phyloP scores from a whole-genome alignment of 306 rosid species.

The Pyrus bretschneideri region DNA sequence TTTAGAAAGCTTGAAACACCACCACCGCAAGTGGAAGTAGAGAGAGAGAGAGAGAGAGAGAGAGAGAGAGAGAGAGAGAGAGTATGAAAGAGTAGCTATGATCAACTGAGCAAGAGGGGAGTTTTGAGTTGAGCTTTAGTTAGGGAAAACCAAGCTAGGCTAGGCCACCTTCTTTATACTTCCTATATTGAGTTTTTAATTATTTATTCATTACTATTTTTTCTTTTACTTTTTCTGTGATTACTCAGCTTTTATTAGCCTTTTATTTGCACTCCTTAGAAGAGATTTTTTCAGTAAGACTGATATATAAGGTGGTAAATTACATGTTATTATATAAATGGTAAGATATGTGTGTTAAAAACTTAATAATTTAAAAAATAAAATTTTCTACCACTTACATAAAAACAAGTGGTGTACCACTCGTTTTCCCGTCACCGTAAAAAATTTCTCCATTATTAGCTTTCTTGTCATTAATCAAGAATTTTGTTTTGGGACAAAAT shows the following conservation, averaged over 20 bases:
- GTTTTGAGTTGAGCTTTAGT: slow-evolving; percentile 30
- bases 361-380: too few relatives aligned
- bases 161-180: slow-evolving; percentile 60
- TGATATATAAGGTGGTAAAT: rapidly evolving
- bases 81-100: background rate
- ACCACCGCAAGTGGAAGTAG: background rate
- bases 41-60: background rate
- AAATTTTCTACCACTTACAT: too few relatives aligned
- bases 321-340: too few relatives aligned
- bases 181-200: slow-evolving; percentile 16
- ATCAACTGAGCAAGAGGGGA: background rate
- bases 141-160: slow-evolving; percentile 35
- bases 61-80: background rate
- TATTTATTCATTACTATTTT: slow-evolving; percentile 2
- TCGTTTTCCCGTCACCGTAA: rapidly evolving
- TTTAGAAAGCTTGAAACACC: background rate
- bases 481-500: slow-evolving; percentile 1
- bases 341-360: too few relatives aligned
- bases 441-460: slow-evolving; percentile 6
- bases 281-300: too few relatives aligned
- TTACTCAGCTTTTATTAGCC: slow-evolving; percentile 21
- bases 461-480: background rate
- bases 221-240: slow-evolving; percentile 12
- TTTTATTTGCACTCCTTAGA: slow-evolving; percentile 21
- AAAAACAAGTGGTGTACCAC: too few relatives aligned